A percentile compares a stretch with the other conserved stretches of the same genome.
Conservation (phyloP, 306 rosid genomes). For the Hippophae gyantsensis region DNA sequence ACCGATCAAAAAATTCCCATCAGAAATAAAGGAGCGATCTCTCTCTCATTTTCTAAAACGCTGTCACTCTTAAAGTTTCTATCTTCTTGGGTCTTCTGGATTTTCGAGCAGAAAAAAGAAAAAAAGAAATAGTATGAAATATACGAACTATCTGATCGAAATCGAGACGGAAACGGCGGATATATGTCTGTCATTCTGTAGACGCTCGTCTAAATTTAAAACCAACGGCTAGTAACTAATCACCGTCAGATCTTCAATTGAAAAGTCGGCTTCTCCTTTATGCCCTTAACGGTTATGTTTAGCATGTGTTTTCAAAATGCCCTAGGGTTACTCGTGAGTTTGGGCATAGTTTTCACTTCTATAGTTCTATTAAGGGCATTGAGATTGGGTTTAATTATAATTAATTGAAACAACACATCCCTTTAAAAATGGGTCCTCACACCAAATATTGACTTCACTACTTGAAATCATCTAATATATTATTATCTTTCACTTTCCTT, state of each 20-base stretch:
- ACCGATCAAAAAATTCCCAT: slow-evolving; percentile 24
- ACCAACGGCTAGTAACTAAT: slow-evolving; percentile 35
- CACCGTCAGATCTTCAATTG: slow-evolving; percentile 25
- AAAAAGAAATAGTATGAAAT: slow-evolving; percentile 1
- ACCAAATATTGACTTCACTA: too few species aligned
- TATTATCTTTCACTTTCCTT: too few species aligned
- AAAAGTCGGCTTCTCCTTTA: slow-evolving; percentile 29
- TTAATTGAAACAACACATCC: too few species aligned
- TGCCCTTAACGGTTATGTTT: slow-evolving; percentile 31
- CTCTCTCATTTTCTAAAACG: slow-evolving; percentile 13
- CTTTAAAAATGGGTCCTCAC: too few species aligned
- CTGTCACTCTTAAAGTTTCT: background rate
- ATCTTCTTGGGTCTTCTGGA: slow-evolving; percentile 6
- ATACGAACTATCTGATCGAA: slow-evolving; percentile 14
- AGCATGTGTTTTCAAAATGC: slow-evolving; percentile 28
- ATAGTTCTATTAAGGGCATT: too few species aligned
- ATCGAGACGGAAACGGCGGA: slow-evolving; percentile 29
- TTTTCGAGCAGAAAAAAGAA: background rate
- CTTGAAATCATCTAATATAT: too few species aligned
- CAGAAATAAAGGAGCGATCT: slow-evolving; percentile 14
- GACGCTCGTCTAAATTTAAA: slow-evolving; percentile 24
- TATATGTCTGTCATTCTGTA: slow-evolving; percentile 24
- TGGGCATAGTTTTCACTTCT: too few species aligned
- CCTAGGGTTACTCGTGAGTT: too few species aligned
- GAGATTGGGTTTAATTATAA: too few species aligned